These are phyloP conservation scores for Sporothrix mexicana DNA, from an alignment of 2,329 filamentous ascomycete species.

Conservation along the genomic window DNA sequence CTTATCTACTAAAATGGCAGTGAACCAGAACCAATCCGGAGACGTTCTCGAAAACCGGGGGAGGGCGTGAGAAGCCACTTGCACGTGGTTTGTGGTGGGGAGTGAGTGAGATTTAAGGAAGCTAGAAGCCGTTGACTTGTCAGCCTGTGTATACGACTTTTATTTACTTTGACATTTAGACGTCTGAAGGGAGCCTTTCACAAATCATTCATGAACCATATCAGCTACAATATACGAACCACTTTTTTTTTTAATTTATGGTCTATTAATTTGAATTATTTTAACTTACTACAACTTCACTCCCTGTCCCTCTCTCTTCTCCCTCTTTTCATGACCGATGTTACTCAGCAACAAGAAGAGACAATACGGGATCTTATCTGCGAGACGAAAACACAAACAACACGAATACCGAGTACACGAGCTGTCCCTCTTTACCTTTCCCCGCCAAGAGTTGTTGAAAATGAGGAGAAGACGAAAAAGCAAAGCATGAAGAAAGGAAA, in stretches of 20 bases:
- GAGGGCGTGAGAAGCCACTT: background rate
- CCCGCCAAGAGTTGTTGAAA: background rate
- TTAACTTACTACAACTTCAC: too few relatives aligned
- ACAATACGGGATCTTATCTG: background rate
- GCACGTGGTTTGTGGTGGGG: conserved; percentile 6
- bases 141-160: background rate
- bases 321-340: background rate
- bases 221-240: too few relatives aligned
- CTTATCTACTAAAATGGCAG: too few relatives aligned
- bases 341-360: background rate
- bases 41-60: background rate
- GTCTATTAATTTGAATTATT: background rate
- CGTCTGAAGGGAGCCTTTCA: too few relatives aligned
- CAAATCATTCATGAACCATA: too few relatives aligned
- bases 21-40: background rate
- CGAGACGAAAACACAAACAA: background rate
- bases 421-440: too few relatives aligned
- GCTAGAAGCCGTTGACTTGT: background rate
- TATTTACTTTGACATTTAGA: background rate
- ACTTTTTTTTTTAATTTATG: background rate
- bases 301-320: too few relatives aligned
- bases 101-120: background rate
- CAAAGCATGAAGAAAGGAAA: background rate
- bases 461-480: background rate
- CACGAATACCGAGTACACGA: too few relatives aligned